Base-by-base conservation (phyloP, 352 stramenopile genomes). In the Pythium angustatum region DNA sequence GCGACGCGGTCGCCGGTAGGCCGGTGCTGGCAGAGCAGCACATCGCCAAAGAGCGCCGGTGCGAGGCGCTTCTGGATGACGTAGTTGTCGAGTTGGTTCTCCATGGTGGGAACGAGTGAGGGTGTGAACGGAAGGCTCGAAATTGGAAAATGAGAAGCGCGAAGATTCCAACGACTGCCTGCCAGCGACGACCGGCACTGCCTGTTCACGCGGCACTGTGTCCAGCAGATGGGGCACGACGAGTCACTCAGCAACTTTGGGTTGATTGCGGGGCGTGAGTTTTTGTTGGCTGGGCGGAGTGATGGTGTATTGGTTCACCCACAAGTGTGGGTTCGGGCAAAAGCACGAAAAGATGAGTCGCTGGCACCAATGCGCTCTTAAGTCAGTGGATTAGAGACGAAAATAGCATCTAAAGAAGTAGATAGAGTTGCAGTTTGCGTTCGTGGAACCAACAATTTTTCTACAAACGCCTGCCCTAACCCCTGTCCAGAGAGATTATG, bases 41-140 rank as follows among this genome's bases (percentile, higher is more conserved):
- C 83, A 59, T 92, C 81, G 26, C 85, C 85, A 66, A 92, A 94
- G 31, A 94, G 81, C 44, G 85, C 82, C 5, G 84, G 79, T 41
- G 82, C 81, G 0, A 94, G 73, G 1, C 79, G 78, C 61, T 81
- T 77, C 70, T 92, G 79, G 67, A 94, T 93, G 67, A 88, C 78
- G 65, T 94, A 94, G 62, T 88, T 71, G 66, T 94, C 82, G 63
- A 94, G 68, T 69, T 88, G 78, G 43, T 71, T 70, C 31, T 77
- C 77, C 68, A 69, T 69, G 49, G 55, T 80, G 50, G 33, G 12
- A 22, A 34, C 45, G 34, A 66, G 50, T 40, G 54, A 15, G 28
- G 45, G 62, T 58, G 55, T 51, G 58, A 56, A 27, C n/a, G 31
- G 40, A 26, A 66, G 50, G n/a, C 51, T 27, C 48, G 57, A 68